These are phyloP conservation scores for Xylaria sp. DNA, from an alignment of 2,329 filamentous ascomycete species.

Conservation along the genomic window DNA sequence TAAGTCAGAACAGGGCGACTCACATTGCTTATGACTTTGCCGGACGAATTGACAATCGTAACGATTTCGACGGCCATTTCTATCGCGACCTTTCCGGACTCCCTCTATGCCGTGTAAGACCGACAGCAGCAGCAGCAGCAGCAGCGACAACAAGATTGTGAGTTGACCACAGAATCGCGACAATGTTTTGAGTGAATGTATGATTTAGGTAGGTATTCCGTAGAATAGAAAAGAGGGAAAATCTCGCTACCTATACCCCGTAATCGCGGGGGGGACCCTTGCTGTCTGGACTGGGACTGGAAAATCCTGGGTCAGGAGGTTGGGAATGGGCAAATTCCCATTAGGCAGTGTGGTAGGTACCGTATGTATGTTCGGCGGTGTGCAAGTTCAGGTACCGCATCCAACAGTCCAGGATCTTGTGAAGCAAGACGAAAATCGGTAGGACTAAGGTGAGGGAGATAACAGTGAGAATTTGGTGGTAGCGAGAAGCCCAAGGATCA, in stretches of 20 bases:
- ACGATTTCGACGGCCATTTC: conserved; percentile 31
- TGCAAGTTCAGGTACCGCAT: conserved; percentile 7
- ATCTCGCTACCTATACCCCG: conserved; percentile 5
- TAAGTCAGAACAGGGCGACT: conserved; percentile 15
- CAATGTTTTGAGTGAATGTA: no score
- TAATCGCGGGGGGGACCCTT: conserved; percentile 1
- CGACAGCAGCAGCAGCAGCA: no score
- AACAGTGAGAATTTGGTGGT: background rate
- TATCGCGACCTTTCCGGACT: conserved; percentile 2
- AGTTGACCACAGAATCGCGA: no score
- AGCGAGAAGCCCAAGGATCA: background rate
- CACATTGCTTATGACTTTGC: conserved; percentile 34
- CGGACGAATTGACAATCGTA: conserved; percentile 32
- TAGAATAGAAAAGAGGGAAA: conserved; percentile 10
- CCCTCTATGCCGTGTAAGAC: background rate
- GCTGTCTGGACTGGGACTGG: conserved; percentile 2
- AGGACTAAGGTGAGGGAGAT: conserved; percentile 1
- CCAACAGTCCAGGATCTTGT: background rate
- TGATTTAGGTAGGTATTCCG: no score
- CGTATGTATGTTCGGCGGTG: conserved; percentile 15
- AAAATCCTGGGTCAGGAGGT: conserved; percentile 6
- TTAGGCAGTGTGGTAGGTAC: background rate
- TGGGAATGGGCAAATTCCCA: conserved; percentile 3
- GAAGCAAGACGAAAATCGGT: background rate
- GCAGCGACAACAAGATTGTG: no score